Conservation (phyloP, 164 flowering plant species). For the Magnolia kwangsiensis region DNA sequence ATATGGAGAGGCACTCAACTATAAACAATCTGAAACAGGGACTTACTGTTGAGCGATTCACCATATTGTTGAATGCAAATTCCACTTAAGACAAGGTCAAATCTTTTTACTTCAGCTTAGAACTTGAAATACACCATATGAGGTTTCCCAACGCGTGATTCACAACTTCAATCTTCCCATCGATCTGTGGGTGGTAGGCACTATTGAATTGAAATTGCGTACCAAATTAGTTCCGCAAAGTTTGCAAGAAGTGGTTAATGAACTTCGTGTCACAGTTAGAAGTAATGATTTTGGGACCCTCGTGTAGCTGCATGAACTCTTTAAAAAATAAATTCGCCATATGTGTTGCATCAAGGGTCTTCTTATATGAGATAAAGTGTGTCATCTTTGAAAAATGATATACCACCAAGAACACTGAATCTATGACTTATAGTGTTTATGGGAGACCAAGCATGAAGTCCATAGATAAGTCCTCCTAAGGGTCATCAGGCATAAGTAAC, state of each 20-base stretch:
- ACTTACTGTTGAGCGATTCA: too few species aligned
- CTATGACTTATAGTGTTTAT: not conserved
- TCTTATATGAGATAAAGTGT: not conserved
- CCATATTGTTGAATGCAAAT: too few species aligned
- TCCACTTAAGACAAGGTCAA: too few species aligned
- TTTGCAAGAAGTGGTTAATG: not conserved
- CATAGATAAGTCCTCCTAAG: not conserved
- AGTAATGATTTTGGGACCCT: not conserved
- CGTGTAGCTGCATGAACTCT: not conserved
- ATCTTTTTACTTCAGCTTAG: too few species aligned
- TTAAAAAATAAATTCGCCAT: not conserved
- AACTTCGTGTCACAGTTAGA: not conserved
- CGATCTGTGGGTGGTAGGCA: not conserved
- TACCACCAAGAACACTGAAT: not conserved
- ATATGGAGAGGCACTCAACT: too few species aligned
- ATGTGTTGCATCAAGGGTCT: not conserved
- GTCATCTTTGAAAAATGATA: not conserved
- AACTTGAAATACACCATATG: too few species aligned
- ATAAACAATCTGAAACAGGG: too few species aligned
- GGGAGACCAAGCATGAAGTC: slow-evolving; percentile 1
- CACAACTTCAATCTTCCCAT: not conserved
- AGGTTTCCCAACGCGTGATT: not conserved
- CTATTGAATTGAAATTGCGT: not conserved
- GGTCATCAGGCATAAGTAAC: not conserved
- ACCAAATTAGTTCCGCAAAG: not conserved